phyloP scores from a whole-genome alignment of 495 filamentous ascomycete genomes.

The Pyrenopolyporus hunteri region DNA sequence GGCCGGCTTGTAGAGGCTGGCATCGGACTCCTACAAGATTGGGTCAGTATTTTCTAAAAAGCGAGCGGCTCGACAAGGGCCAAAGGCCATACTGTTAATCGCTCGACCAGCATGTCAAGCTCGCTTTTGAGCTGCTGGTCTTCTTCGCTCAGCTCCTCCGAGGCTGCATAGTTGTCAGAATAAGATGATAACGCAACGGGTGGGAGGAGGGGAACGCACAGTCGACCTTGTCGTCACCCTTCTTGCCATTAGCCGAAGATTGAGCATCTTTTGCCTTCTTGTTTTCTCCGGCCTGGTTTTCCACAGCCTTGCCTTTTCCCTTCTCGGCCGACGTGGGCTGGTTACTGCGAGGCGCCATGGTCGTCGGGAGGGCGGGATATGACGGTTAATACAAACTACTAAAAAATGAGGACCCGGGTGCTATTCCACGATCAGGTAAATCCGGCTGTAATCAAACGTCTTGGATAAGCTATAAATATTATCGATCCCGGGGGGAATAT shows the following conservation, averaged over 20 bases:
- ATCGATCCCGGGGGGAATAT: background rate
- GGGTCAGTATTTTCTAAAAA: background rate
- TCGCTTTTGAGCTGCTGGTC: slow-evolving; percentile 97
- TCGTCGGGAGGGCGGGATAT: slow-evolving; percentile 22
- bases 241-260: slow-evolving; percentile 73
- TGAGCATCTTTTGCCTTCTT: slow-evolving; percentile 72
- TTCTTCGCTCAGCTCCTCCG: slow-evolving; percentile 94
- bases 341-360: slow-evolving; percentile 93
- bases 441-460: background rate
- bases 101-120: slow-evolving; percentile 97
- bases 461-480: slow-evolving; percentile 12
- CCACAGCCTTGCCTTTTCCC: slow-evolving; percentile 89
- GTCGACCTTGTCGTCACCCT: slow-evolving; percentile 65
- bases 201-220: slow-evolving; percentile 41
- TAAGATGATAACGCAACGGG: background rate
- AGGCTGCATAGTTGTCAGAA: slow-evolving; percentile 42
- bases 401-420: slow-evolving; percentile 4
- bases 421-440: slow-evolving; percentile 13
- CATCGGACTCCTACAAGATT: slow-evolving; percentile 76
- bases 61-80: slow-evolving; percentile 9
- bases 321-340: slow-evolving; percentile 84
- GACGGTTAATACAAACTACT: slow-evolving; percentile 13
- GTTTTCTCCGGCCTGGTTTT: slow-evolving; percentile 67
- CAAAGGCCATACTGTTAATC: slow-evolving; percentile 74
- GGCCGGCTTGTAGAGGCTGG: slow-evolving; percentile 85